Percentiles rank a stretch among this genome's conserved stretches.
These are phyloP conservation scores for Hypoxylon cercidicola DNA, from an alignment of 495 filamentous ascomycete species.

Conservation along the genomic window DNA sequence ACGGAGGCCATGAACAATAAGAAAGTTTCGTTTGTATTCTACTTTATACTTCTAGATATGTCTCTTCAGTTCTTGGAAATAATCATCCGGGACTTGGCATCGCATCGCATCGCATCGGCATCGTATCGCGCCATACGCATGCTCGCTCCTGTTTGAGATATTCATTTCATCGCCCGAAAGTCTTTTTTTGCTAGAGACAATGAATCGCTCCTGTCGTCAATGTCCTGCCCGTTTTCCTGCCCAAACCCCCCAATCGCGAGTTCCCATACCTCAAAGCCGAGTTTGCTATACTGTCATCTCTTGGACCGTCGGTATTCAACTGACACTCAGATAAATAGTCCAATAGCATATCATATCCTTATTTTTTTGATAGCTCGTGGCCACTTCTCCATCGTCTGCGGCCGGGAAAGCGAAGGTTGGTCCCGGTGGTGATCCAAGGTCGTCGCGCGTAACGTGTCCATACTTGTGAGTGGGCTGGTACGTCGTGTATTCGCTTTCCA, in stretches of 20 bases:
- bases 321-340: slow-evolving; percentile 25
- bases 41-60: slow-evolving; percentile 33
- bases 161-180: too few species aligned
- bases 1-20: slow-evolving; percentile 18
- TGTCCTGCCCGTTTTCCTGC: neutral
- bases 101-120: too few species aligned
- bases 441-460: slow-evolving; percentile 1
- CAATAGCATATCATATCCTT: slow-evolving; percentile 19
- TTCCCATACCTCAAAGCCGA: slow-evolving; percentile 16
- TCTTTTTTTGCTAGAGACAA: too few species aligned
- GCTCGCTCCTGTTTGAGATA: too few species aligned
- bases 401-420: neutral
- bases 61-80: neutral
- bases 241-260: slow-evolving; percentile 8
- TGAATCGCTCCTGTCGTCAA: too few species aligned
- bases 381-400: slow-evolving; percentile 10
- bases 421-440: slow-evolving; percentile 2
- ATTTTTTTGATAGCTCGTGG: slow-evolving; percentile 5
- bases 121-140: too few species aligned
- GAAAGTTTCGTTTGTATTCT: slow-evolving; percentile 40
- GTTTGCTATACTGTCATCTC: slow-evolving; percentile 21
- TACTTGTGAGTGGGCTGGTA: neutral
- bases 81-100: too few species aligned
- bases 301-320: slow-evolving; percentile 30
- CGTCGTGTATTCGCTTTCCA: too few species aligned